Evolutionary conservation across 2,329 filamentous ascomycete genomes (phyloP).

Genomic region (Metarhizium robertsii): DNA sequence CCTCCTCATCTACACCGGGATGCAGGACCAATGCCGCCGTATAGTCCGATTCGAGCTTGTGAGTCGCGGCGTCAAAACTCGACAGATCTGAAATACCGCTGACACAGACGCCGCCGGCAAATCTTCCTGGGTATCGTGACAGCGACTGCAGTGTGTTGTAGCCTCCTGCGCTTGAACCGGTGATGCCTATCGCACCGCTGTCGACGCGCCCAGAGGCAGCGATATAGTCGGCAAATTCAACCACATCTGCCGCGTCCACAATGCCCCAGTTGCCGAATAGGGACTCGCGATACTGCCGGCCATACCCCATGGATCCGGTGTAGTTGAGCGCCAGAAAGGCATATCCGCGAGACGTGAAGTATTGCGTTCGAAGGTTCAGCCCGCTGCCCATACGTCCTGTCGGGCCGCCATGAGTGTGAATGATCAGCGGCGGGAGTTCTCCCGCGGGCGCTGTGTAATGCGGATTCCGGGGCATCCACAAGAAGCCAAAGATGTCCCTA

Average conservation of each 20-base stretch:
- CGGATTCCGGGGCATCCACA: conserved; percentile 39
- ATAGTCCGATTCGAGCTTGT: conserved; percentile 49
- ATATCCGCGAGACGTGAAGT: conserved; percentile 44
- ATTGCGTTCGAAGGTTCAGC: conserved; percentile 36
- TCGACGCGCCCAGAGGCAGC: conserved; percentile 25
- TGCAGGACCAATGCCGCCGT: conserved; percentile 33
- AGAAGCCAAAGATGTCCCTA: conserved; percentile 33
- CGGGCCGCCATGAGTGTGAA: conserved; percentile 43
- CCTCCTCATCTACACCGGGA: conserved; percentile 22
- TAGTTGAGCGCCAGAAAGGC: conserved; percentile 43
- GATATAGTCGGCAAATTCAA: conserved; percentile 35
- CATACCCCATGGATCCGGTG: conserved; percentile 41
- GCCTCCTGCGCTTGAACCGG: conserved; percentile 42
- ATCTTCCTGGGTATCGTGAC: conserved; percentile 33
- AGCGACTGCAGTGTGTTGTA: conserved; percentile 43
- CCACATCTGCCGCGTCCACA: conserved; percentile 40
- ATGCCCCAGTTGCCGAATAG: conserved; percentile 42
- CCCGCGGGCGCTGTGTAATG: conserved; percentile 26
- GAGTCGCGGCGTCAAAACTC: conserved; percentile 35
- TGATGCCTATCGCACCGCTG: conserved; percentile 32
- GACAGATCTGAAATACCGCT: conserved; percentile 44
- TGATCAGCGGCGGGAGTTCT: conserved; percentile 37
- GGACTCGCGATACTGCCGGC: conserved; percentile 37
- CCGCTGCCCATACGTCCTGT: conserved; percentile 33
- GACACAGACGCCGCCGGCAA: conserved; percentile 38